These are phyloP conservation scores for Tetradesmus lagerheimii DNA, from an alignment of 139 green algal genomes.

Conservation along the genomic window DNA sequence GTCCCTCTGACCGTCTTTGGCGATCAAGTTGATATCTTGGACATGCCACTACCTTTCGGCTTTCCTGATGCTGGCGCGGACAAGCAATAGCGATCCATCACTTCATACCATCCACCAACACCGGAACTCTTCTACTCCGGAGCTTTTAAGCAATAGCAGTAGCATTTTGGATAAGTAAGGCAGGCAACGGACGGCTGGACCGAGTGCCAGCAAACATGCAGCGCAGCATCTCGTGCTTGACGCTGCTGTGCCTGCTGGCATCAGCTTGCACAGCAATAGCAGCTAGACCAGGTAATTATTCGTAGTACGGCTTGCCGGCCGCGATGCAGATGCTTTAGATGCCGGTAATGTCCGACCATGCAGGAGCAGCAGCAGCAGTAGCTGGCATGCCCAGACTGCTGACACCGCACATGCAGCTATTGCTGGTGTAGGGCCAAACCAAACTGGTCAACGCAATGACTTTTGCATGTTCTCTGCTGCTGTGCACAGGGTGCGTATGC, in stretches of 20 bases:
- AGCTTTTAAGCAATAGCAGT: too few relatives aligned
- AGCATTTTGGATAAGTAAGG: background rate
- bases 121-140: too few relatives aligned
- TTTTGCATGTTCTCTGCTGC: background rate
- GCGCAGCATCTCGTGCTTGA: background rate
- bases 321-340: background rate
- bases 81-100: background rate
- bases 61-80: background rate
- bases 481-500: slow-evolving; percentile 48
- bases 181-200: background rate
- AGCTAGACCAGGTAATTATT: background rate
- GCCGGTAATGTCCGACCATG: background rate
- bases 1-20: background rate
- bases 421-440: background rate
- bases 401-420: background rate
- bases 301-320: background rate
- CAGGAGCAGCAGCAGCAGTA: background rate
- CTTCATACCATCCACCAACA: too few relatives aligned
- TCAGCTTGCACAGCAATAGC: background rate
- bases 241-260: background rate
- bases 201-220: background rate
- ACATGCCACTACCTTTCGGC: background rate
- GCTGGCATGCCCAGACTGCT: background rate
- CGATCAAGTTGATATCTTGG: background rate
- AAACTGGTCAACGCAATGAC: background rate